Conservation (phyloP, 768 basidiomycete species). For the Porpolomopsis calyptriformis region DNA sequence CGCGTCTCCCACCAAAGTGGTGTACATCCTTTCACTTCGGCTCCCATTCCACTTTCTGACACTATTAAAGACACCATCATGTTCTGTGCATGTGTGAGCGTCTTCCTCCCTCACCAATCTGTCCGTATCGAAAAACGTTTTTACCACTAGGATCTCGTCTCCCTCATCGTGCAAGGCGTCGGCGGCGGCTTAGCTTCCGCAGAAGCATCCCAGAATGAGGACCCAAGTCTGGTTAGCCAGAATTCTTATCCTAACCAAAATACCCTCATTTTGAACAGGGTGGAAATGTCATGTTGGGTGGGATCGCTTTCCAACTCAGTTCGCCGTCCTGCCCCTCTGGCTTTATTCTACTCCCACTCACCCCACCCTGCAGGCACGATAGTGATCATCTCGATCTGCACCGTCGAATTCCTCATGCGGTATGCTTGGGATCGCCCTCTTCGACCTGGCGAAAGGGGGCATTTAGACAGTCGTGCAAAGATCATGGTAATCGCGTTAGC, state of each 20-base stretch:
- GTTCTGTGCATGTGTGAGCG: constrained; percentile 28
- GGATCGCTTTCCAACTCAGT: constrained; percentile 52
- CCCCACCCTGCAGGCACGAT: constrained; percentile 38
- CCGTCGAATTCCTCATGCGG: constrained; percentile 38
- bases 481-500: constrained; percentile 26
- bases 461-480: constrained; percentile 15
- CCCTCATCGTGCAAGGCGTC: constrained; percentile 52
- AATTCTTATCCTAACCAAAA: too few relatives aligned
- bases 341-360: too few relatives aligned
- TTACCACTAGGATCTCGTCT: constrained; percentile 37
- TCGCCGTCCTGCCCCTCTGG: constrained; percentile 9
- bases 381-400: constrained; percentile 29
- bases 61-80: constrained; percentile 25
- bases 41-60: background rate
- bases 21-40: constrained; percentile 23
- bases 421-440: constrained; percentile 28
- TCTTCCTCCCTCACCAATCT: background rate
- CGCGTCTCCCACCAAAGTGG: constrained; percentile 33
- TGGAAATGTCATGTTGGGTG: constrained; percentile 46
- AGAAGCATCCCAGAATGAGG: constrained; percentile 7
- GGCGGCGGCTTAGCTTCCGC: constrained; percentile 47
- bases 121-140: background rate
- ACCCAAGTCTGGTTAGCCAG: constrained; percentile 8
- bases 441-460: constrained; percentile 1
- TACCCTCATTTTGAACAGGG: too few relatives aligned